Conservation (phyloP, 73 alveolate genomes). For the Durusdinium trenchii region DNA sequence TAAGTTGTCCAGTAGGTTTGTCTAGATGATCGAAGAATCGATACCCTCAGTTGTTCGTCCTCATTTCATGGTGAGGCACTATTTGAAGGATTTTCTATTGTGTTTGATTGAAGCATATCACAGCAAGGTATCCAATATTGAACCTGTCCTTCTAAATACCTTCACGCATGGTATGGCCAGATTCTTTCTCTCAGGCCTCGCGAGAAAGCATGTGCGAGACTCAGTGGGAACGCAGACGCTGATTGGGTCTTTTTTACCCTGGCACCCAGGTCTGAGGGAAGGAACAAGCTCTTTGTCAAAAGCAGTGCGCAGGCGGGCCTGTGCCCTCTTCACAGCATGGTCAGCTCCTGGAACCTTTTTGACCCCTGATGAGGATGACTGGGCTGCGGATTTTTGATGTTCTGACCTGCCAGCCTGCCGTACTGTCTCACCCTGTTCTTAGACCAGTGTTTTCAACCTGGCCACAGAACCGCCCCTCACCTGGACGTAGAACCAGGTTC, state of each 20-base stretch:
- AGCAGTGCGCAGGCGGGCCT: background rate
- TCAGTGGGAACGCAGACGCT: background rate
- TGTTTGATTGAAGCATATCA: too few relatives aligned
- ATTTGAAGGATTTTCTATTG: too few relatives aligned
- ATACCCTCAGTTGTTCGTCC: too few relatives aligned
- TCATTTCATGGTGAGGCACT: too few relatives aligned
- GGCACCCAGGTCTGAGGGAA: constrained; percentile 31
- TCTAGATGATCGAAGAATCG: too few relatives aligned
- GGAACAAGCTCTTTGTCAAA: constrained; percentile 84
- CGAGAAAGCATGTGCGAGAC: constrained; percentile 77
- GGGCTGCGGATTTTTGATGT: constrained; percentile 64
- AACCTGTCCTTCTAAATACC: too few relatives aligned
- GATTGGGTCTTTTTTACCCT: background rate
- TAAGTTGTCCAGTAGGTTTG: background rate
- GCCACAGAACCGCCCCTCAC: too few relatives aligned
- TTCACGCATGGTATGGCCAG: too few relatives aligned
- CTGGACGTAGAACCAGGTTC: too few relatives aligned
- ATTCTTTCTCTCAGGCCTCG: constrained; percentile 38
- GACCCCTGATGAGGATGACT: constrained; percentile 23
- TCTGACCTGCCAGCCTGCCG: background rate
- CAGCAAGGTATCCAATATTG: too few relatives aligned
- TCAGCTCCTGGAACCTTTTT: background rate
- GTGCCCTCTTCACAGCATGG: background rate
- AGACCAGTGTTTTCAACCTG: background rate
- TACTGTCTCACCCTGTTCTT: background rate